These are phyloP conservation scores for Buxus sempervirens DNA, from an alignment of 164 flowering plant genomes.

Conservation along the genomic window DNA sequence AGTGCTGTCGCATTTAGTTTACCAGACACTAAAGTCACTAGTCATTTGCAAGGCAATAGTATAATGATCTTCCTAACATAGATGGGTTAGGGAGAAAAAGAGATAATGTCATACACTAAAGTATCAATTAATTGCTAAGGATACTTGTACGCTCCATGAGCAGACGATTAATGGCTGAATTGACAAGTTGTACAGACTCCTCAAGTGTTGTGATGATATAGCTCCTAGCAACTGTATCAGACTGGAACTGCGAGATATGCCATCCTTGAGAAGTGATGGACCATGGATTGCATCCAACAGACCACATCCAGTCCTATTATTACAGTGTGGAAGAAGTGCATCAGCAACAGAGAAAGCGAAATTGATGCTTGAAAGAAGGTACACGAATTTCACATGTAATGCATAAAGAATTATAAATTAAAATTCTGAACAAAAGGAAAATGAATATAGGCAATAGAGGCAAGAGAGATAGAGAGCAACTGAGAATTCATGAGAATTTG, in stretches of 20 bases:
- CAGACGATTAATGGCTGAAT: slow-evolving; percentile 78
- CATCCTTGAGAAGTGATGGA: slow-evolving; percentile 91
- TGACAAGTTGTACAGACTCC: slow-evolving; percentile 78
- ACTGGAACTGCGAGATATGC: slow-evolving; percentile 77
- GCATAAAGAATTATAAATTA: not conserved
- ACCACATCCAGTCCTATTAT: slow-evolving; percentile 95
- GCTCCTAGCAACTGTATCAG: slow-evolving; percentile 93
- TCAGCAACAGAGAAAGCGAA: slow-evolving; percentile 5
- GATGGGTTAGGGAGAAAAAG: not conserved
- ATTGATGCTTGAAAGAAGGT: not conserved
- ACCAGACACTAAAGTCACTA: not conserved
- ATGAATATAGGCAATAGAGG: no score
- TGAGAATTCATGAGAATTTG: not conserved
- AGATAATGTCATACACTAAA: not conserved
- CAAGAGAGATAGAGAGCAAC: no score
- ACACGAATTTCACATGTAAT: not conserved
- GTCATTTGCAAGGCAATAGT: not conserved
- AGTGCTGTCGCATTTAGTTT: no score
- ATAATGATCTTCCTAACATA: not conserved
- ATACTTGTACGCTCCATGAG: slow-evolving; percentile 87
- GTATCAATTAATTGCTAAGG: slow-evolving; percentile 36
- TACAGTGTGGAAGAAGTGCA: slow-evolving; percentile 15
- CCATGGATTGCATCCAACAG: slow-evolving; percentile 88
- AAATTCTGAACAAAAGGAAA: not conserved
- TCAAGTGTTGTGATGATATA: slow-evolving; percentile 86